Base-by-base conservation (phyloP, 257 asterid species). In the Leonotis leonurus region DNA sequence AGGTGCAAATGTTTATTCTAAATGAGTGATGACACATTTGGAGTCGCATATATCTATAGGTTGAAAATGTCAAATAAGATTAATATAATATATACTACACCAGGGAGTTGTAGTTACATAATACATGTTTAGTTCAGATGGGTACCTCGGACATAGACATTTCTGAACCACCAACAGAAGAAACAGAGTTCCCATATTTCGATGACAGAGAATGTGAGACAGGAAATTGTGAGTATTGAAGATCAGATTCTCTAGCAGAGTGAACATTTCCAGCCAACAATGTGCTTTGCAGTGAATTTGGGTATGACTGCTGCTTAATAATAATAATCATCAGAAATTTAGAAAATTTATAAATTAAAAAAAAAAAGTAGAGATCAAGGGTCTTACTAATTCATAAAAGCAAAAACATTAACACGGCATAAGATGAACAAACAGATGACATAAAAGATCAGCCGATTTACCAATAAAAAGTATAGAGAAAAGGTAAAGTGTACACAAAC, bases 91-190 rank as follows among this genome's bases (percentile, higher is more conserved):
- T 8, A 39, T 3, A 14, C 13, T 33, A 21, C 26, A 58, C 21
- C 46, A 40, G 8, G 40, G 56, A 24, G 43, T 3, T 8, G 62
- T 5, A 4, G 9, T 48, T 41, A 25, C 12, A 32, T 30, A 6
- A 37, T 41, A 25, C 12, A 32, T 30, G 43, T 45, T 51, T 24
- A 32, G 52, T 36, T 39, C 37, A 24, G 20, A 20, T 58, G 61
- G 58, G 65, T 70, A 90, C 94, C 97, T 90, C 95, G 5, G 95
- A 66, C 80, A 87, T 70, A 60, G 97, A 78, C 66, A 78, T 73
- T 45, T 84, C 70, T 39, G 94, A 73, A 59, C 59, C 81, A 37
- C 95, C 75, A 2, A 68, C 63, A 8, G 88, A 78, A 21, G 95
- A 80, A 29, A 62, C 81, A 13, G 87, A 35, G 75, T 64, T 81